These are phyloP conservation scores for Sphaerobolus stellatus DNA, from an alignment of 1,284 basidiomycete species.

Conservation along the genomic window DNA sequence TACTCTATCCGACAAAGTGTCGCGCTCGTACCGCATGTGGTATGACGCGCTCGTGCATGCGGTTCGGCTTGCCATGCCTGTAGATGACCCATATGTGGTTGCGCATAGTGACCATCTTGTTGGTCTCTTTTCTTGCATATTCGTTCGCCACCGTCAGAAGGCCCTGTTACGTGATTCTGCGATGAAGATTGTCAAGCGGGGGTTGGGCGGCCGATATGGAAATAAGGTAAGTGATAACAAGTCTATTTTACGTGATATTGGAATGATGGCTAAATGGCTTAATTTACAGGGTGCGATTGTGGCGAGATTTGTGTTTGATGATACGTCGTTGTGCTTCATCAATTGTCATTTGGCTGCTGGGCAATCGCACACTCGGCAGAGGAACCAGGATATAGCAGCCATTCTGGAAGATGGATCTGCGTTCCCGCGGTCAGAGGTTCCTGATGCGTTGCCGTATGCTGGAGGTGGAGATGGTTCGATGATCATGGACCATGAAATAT, in stretches of 20 bases:
- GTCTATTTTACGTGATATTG: background rate
- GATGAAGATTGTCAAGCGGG: constrained; percentile 83
- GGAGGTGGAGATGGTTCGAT: constrained; percentile 94
- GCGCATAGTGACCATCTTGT: constrained; percentile 88
- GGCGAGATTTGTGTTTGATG: constrained; percentile 85
- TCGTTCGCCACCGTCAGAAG: constrained; percentile 68
- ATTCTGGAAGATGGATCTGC: constrained; percentile 81
- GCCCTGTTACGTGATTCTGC: constrained; percentile 65
- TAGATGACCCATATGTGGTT: constrained; percentile 70
- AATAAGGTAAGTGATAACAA: constrained; percentile 73
- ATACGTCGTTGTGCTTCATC: constrained; percentile 90
- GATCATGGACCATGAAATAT: constrained; percentile 92
- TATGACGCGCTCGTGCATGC: constrained; percentile 77
- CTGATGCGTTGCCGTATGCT: constrained; percentile 67
- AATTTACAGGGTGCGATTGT: constrained; percentile 80
- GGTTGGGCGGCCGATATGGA: constrained; percentile 90
- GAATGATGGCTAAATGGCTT: background rate
- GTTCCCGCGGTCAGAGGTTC: constrained; percentile 51
- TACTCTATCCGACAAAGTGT: constrained; percentile 75
- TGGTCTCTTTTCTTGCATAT: constrained; percentile 86
- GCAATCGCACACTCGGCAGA: constrained; percentile 75
- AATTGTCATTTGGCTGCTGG: constrained; percentile 97
- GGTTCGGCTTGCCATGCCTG: constrained; percentile 67
- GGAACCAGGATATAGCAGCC: constrained; percentile 84
- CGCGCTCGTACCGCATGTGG: constrained; percentile 85